A percentile compares a stretch with the other conserved stretches of the same genome.
Evolutionary conservation across 1,139 yeast species (phyloP).

Genomic region (Yamadazyma atlantica): DNA sequence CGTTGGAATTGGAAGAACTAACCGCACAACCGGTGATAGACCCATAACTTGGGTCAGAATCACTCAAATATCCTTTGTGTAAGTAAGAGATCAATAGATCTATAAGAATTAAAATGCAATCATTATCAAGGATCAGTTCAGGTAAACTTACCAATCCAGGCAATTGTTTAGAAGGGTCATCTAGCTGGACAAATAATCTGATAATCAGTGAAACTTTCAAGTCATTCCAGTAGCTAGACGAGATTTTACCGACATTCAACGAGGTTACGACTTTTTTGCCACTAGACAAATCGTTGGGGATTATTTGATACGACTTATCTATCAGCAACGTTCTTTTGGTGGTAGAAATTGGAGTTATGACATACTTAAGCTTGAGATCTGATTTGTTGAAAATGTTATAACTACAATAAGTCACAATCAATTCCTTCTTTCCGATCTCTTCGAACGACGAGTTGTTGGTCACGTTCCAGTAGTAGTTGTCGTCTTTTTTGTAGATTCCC

Average conservation of each 20-base stretch:
- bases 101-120: constrained; percentile 17
- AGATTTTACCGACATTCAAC: constrained; percentile 21
- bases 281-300: constrained; percentile 18
- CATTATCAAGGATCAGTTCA: constrained; percentile 19
- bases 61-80: constrained; percentile 29
- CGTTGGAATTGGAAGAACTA: constrained; percentile 7
- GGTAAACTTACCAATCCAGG: constrained; percentile 36
- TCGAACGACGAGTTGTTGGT: constrained; percentile 14
- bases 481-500: constrained; percentile 24
- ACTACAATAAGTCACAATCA: constrained; percentile 47
- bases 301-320: constrained; percentile 30
- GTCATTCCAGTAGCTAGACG: constrained; percentile 33
- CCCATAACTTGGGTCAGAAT: constrained; percentile 28
- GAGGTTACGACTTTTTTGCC: constrained; percentile 18
- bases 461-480: constrained; percentile 17
- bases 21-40: constrained; percentile 31
- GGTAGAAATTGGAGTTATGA: constrained; percentile 24
- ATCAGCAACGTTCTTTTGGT: constrained; percentile 23
- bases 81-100: constrained; percentile 23
- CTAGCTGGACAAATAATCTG: constrained; percentile 32
- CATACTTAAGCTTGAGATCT: constrained; percentile 43
- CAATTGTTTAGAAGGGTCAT: constrained; percentile 33
- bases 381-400: constrained; percentile 50
- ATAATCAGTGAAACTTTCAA: constrained; percentile 35
- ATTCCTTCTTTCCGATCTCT: constrained; percentile 23